Evolutionary conservation across 805 yeast genomes (phyloP), one percentile per base, ranked within the genome.

Genomic region (Candida hungchunana): DNA sequence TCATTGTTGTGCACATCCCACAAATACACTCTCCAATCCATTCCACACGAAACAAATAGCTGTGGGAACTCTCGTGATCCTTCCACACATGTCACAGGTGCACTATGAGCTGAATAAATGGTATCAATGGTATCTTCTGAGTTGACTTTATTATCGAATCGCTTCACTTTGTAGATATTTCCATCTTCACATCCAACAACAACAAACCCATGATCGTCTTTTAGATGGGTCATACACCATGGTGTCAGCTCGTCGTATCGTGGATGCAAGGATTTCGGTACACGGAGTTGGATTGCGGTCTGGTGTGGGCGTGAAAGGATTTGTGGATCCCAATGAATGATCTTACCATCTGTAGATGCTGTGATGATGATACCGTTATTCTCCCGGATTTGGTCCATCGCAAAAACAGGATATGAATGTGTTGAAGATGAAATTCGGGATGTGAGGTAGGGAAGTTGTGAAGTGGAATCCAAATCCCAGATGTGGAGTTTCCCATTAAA

Each of bases 401-500:
- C 32, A 32, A 45, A 46, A 1, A 51, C 35, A 5, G 59, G 58
- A 18, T 47, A 49, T 6, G 57, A 44, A 36, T 55, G 59, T 3
- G 50, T 40, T 2, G 40, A 37, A 10, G 34, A 29, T 4, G 33
- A 40, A 6, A 40, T 41, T 17, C 30, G 16, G 4, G 51, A 47
- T 7, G 44, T 41, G 17, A 47, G 25, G 22, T 44, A 41, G 3
- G 51, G 57, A 4, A 30, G 31, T 6, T 30, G 31, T 16, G 45
- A 36, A 13, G 40, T 37, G 0, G 39, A 26, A 11, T 37, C 47
- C 18, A 47, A 19, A 18, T 74, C 73, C 79, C 79, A 76, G 7
- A 71, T 53, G n/a, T 66, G 67, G 1, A 77, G 30, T 32, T 64
- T 63, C 0, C 83, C 82, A 46, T 70, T 69, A 13, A 50, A 48